Evolutionary conservation across 345 rosid species (phyloP).

Genomic region (Eucalyptus paniculata): DNA sequence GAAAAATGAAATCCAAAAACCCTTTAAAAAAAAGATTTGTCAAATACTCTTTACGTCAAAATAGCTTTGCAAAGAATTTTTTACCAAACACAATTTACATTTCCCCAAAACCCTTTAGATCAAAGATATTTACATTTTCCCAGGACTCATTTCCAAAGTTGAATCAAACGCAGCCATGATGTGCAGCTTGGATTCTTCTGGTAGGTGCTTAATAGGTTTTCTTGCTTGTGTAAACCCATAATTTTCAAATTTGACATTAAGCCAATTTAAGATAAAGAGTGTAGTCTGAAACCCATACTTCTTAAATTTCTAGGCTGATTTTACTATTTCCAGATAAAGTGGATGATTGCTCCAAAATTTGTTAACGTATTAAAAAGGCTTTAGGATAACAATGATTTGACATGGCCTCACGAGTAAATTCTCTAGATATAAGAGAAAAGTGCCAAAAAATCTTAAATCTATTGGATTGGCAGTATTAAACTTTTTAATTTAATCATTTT

Average conservation of each 20-base stretch:
- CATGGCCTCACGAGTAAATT: neutral
- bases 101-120: no score
- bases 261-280: neutral
- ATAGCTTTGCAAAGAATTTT: no score
- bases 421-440: neutral
- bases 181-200: accelerated
- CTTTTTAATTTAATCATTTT: accelerated
- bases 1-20: no score
- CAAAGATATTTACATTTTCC: accelerated
- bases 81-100: no score
- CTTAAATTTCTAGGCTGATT: neutral
- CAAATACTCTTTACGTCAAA: no score
- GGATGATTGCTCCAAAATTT: neutral
- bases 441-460: no score
- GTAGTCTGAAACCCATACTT: neutral
- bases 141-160: accelerated
- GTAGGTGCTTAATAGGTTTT: no score
- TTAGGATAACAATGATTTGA: neutral
- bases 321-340: neutral
- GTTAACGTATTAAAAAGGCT: neutral
- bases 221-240: no score
- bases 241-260: neutral
- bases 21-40: no score
- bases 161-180: accelerated
- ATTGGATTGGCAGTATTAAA: no score